Evolutionary conservation across 768 basidiomycete genomes (phyloP).

Genomic region (Suillus tomentosus): DNA sequence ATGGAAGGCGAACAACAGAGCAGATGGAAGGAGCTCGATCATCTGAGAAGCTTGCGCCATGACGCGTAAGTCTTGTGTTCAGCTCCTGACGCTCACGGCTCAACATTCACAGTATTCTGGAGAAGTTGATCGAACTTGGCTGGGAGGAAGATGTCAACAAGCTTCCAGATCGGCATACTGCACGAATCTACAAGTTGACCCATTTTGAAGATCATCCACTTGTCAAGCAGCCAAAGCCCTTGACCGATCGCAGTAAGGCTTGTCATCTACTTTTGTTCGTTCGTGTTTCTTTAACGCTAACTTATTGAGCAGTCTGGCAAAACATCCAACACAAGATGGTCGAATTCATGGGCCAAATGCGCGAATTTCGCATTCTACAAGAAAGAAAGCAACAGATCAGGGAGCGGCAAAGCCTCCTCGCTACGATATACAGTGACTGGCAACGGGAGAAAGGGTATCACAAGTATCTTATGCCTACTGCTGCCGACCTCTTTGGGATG

Average conservation of each 20-base stretch:
- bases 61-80: conserved; percentile 34
- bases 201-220: conserved; percentile 23
- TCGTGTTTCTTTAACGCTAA: conserved; percentile 7
- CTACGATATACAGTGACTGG: conserved; percentile 7
- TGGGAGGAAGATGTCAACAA: conserved; percentile 40
- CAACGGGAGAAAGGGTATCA: background rate
- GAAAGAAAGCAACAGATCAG: conserved; percentile 11
- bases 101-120: conserved; percentile 34
- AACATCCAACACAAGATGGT: conserved; percentile 15
- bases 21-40: conserved; percentile 36
- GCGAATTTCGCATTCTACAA: conserved; percentile 11
- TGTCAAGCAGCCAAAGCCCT: conserved; percentile 14
- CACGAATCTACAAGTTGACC: conserved; percentile 25
- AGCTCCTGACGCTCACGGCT: background rate
- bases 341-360: conserved; percentile 17
- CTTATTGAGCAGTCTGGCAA: conserved; percentile 11
- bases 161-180: conserved; percentile 23
- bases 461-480: conserved; percentile 1
- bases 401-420: background rate
- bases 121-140: conserved; percentile 42
- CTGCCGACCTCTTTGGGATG: conserved; percentile 5
- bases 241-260: conserved; percentile 16
- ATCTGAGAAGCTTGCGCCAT: conserved; percentile 36
- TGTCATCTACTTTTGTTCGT: background rate
- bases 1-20: conserved; percentile 21